These are phyloP conservation scores for Micractinium conductrix DNA, from an alignment of 139 green algal genomes.

Conservation along the genomic window DNA sequence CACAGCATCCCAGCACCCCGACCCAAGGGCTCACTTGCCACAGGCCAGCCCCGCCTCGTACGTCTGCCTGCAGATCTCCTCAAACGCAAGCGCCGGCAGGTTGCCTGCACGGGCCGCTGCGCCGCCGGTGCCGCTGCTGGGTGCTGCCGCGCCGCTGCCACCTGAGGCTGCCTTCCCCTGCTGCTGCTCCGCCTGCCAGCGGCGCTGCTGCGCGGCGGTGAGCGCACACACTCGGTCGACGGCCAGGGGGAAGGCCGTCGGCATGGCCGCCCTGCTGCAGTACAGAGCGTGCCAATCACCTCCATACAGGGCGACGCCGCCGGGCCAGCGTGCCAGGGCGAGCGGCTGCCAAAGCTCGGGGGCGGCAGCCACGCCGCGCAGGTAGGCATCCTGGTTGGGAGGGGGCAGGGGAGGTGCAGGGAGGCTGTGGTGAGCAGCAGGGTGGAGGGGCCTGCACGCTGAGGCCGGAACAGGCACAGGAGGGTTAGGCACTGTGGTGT, in stretches of 20 bases:
- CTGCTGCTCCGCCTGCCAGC: background rate
- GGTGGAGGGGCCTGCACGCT: background rate
- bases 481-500: background rate
- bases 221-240: background rate
- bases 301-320: background rate
- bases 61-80: slow-evolving; percentile 17
- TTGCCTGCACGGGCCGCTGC: background rate
- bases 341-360: slow-evolving; percentile 3
- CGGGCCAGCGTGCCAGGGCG: slow-evolving; percentile 13
- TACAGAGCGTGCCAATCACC: slow-evolving; percentile 23
- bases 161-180: background rate
- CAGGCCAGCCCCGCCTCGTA: slow-evolving; percentile 15
- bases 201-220: slow-evolving; percentile 11
- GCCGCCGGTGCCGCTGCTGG: background rate
- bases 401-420: background rate
- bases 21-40: slow-evolving; percentile 9
- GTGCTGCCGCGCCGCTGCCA: background rate
- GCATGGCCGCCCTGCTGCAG: background rate
- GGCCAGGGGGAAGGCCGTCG: background rate
- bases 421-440: background rate
- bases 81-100: slow-evolving; percentile 16
- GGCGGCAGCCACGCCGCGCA: background rate
- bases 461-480: background rate
- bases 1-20: background rate
- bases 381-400: slow-evolving; percentile 17